Conservation (phyloP, 805 yeast genomes). For the Brettanomyces anomalus region DNA sequence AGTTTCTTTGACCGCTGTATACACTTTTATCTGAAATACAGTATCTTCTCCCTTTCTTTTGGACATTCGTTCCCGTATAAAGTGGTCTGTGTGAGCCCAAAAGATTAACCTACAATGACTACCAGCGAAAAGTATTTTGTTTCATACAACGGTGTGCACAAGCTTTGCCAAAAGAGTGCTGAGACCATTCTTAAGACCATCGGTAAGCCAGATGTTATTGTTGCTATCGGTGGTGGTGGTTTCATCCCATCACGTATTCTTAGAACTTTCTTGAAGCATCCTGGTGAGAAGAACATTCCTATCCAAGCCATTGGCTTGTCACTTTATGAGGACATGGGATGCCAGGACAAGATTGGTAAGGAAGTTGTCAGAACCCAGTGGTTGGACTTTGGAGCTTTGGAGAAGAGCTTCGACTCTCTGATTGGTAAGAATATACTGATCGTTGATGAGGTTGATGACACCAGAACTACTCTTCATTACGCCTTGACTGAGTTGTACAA, state of each 20-base stretch:
- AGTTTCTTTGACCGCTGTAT: background rate
- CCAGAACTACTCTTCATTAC: constrained; percentile 82
- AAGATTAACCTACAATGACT: constrained; percentile 16
- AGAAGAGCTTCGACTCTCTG: constrained; percentile 61
- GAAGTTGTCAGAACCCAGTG: constrained; percentile 86
- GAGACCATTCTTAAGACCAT: constrained; percentile 18
- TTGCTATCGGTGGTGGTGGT: constrained; percentile 71
- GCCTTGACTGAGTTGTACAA: constrained; percentile 70
- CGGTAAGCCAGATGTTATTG: constrained; percentile 41
- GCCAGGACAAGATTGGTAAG: constrained; percentile 51
- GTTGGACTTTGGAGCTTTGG: constrained; percentile 72
- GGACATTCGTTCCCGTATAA: background rate
- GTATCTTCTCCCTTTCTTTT: background rate
- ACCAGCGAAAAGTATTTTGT: constrained; percentile 43
- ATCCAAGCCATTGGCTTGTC: constrained; percentile 65
- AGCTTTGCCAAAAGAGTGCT: constrained; percentile 55
- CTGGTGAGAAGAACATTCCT: constrained; percentile 57
- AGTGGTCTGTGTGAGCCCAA: background rate
- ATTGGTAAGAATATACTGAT: constrained; percentile 75
- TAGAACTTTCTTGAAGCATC: constrained; percentile 50
- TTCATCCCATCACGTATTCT: constrained; percentile 61
- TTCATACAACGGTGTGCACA: constrained; percentile 75
- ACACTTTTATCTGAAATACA: background rate
- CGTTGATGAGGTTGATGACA: constrained; percentile 89
- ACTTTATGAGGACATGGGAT: constrained; percentile 48